Base-by-base conservation (phyloP, 805 yeast genomes). In the Pichia nanzhaoensis region DNA sequence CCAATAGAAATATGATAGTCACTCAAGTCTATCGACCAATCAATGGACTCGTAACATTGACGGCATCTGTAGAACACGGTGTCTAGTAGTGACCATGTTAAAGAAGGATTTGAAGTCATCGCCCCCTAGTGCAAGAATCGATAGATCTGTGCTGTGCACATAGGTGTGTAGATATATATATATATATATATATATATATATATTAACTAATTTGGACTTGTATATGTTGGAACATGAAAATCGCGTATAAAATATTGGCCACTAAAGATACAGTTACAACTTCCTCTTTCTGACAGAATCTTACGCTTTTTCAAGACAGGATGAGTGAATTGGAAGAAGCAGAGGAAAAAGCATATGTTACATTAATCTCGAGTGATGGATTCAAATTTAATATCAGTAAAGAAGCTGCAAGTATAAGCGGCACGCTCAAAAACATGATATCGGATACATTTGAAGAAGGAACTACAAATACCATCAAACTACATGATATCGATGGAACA, bases 351-450 rank as follows among this genome's bases (percentile, higher is more conserved):
- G 52, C 62, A 12, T 77, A 67, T 55, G 78, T 89, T 8, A 81
- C 82, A 7, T 67, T 91, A 32, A 74, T 85, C 1, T 84, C 96
- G 1, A 72, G 80, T 8, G 96, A 89, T 55, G 80, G 81, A 5
- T 77, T 73, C 56, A 75, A 71, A 49, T 83, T 76, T 55, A 68
- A 78, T 18, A 66, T 90, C 2, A 60, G 79, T 14, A 74, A 78
- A 45, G 90, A 85, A 21, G 90, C 89, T 0, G 96, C 96, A 0
- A 65, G 72, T 61, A 77, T 87, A 2, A 78, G 87, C 7, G 81
- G 83, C 0, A 80, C 86, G 0, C 63, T 84, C 37, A 66, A 69
- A 34, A 73, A 78, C 34, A 71, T 85, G 84, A 57, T 82, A 50
- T 56, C 54, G 44, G 74, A 71, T 0, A 64, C 80, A 42, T 77